Conservation (phyloP, 345 rosid species). For the Pistacia integerrima region DNA sequence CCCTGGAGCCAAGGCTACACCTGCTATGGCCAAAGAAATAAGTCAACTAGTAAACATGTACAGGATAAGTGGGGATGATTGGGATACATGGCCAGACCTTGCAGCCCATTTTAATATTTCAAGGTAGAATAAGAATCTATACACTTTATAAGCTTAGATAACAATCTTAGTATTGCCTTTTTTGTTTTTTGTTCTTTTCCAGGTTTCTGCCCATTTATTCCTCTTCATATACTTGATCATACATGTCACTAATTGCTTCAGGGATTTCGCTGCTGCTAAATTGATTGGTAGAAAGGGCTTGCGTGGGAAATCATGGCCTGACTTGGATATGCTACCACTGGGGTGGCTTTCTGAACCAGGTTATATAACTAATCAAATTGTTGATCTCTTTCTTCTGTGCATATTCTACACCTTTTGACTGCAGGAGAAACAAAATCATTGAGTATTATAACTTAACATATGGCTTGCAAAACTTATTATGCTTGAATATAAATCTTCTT, state of each 20-base stretch:
- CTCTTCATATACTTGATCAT: background rate
- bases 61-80: conserved; percentile 84
- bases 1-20: conserved; percentile 81
- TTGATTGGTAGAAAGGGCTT: conserved; percentile 68
- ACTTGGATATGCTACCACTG: conserved; percentile 86
- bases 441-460: too few relatives aligned
- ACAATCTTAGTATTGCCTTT: background rate
- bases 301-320: conserved; percentile 86
- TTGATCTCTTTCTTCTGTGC: background rate
- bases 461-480: too few relatives aligned
- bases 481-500: background rate
- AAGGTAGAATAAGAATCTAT: conserved; percentile 40
- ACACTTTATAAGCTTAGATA: too few relatives aligned
- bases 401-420: too few relatives aligned
- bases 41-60: conserved; percentile 73
- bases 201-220: conserved; percentile 3
- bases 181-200: background rate
- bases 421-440: too few relatives aligned
- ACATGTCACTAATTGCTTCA: conserved; percentile 31
- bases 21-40: conserved; percentile 72
- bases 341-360: conserved; percentile 91
- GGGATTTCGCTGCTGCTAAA: conserved; percentile 61
- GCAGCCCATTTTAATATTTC: conserved; percentile 71
- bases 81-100: conserved; percentile 89
- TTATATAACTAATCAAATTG: conserved; percentile 20